Conservation (phyloP, 148 eudicot genomes). For the Arbutus unedo region DNA sequence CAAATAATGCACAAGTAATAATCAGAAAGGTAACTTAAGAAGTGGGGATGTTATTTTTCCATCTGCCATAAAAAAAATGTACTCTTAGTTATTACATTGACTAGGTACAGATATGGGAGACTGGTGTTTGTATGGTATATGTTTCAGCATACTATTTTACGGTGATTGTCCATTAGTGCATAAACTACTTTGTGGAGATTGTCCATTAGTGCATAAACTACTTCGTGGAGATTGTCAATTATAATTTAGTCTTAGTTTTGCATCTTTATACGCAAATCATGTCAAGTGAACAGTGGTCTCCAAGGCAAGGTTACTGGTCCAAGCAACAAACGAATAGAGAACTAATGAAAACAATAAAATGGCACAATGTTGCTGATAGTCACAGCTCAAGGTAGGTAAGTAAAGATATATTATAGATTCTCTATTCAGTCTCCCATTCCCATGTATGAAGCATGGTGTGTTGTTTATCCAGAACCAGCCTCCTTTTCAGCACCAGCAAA, state of each 20-base stretch:
- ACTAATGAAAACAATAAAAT: neutral
- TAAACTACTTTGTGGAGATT: neutral
- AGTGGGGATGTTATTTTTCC: neutral
- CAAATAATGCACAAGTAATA: neutral
- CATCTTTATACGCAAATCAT: neutral
- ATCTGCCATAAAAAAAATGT: neutral
- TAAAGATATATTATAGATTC: neutral
- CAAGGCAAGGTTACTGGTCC: neutral
- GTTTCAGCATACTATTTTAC: neutral
- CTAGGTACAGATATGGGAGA: neutral
- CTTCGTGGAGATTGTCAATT: neutral
- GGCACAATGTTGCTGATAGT: neutral
- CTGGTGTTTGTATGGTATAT: neutral
- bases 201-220: neutral
- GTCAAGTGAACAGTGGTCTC: neutral
- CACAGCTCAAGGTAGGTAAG: neutral
- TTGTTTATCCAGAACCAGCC: neutral
- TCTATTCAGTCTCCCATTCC: neutral
- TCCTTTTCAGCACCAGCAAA: neutral
- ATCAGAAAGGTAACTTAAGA: neutral
- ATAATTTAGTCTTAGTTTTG: neutral
- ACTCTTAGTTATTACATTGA: neutral
- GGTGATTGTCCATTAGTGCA: neutral
- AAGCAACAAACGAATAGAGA: neutral
- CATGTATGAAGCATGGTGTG: neutral